Base-by-base conservation (phyloP, 345 rosid genomes). In the Eucalyptus marginata region DNA sequence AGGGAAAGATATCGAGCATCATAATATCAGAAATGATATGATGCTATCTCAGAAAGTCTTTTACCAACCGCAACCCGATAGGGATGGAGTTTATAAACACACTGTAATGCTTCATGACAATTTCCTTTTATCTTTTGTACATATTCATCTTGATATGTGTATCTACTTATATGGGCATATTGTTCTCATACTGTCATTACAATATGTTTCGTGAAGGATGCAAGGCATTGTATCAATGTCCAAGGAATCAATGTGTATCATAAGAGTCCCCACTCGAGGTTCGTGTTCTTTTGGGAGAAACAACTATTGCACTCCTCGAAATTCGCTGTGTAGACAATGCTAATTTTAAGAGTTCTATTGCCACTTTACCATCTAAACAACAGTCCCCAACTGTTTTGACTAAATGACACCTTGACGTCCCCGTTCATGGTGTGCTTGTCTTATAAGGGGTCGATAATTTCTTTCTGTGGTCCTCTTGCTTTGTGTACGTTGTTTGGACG, bases 231-330 rank as follows among this genome's bases (percentile, higher is more conserved):
- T 88, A 93, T 97, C 87, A 97, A 97, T 92, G 95, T 96, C 89
- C 99, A 97, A 91, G 47, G 98, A 40, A 94, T 96, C 92, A 95
- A 96, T 91, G 99, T 97, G 64, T 96, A 96, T 92, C 98, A 96
- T 94, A 96, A 96, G 93, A 97, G 95, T 91, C 94, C 98, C 97
- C 96, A 56, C 95, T 97, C 90, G 96, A 97, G 99, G 97, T 97
- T 86, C 89, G 90, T 89, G 89, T 81, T 91, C 52, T 84, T 87
- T n/a, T 62, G 29, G 58, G 16, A 40, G 81, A 11, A 58, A 58
- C 13, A 58, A 58, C 27, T 58, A 58, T 58, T 12, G 64, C 64
- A 25, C n/a, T 44, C 46, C 46, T 58, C 27, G 7, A 58, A 58
- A 25, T 50, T 68, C 10, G 2, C 14, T 33, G 9, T 43, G 85